These are phyloP conservation scores for Kazachstania sp. DNA, from an alignment of 1,139 yeast genomes.

Conservation along the genomic window DNA sequence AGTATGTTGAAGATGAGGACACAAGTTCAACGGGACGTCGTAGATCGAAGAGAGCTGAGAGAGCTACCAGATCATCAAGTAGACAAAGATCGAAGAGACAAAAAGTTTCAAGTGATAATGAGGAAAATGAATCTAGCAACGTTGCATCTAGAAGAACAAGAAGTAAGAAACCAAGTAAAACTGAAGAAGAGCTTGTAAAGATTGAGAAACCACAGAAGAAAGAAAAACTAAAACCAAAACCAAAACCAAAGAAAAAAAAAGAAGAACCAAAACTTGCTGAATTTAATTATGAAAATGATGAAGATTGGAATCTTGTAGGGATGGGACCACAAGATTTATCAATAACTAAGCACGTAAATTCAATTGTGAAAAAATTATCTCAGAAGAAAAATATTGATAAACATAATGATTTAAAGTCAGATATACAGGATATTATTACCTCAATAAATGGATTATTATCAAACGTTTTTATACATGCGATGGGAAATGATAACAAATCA, in stretches of 20 bases:
- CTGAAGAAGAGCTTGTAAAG: background rate
- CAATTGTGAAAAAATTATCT: constrained; percentile 22
- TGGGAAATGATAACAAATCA: constrained; percentile 4
- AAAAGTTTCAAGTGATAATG: constrained; percentile 8
- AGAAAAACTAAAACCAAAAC: constrained; percentile 6
- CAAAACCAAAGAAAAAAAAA: constrained; percentile 5
- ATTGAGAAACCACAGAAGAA: background rate
- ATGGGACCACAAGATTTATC: constrained; percentile 29
- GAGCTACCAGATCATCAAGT: constrained; percentile 13
- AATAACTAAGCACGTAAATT: constrained; percentile 13
- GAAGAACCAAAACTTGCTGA: constrained; percentile 8
- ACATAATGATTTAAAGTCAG: constrained; percentile 23
- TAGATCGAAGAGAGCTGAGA: constrained; percentile 8
- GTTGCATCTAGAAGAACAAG: constrained; percentile 1
- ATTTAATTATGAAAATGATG: constrained; percentile 29
- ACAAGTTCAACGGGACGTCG: constrained; percentile 10
- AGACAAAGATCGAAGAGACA: constrained; percentile 10
- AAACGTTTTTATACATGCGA: constrained; percentile 8
- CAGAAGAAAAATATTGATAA: constrained; percentile 24
- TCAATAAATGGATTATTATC: constrained; percentile 20
- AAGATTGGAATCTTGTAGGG: constrained; percentile 28
- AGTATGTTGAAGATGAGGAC: constrained; percentile 19
- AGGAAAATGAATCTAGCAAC: constrained; percentile 1
- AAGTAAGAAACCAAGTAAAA: constrained; percentile 1
- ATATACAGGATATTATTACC: constrained; percentile 21